Conservation (phyloP, 495 filamentous ascomycete genomes). For the Podospora didyma region DNA sequence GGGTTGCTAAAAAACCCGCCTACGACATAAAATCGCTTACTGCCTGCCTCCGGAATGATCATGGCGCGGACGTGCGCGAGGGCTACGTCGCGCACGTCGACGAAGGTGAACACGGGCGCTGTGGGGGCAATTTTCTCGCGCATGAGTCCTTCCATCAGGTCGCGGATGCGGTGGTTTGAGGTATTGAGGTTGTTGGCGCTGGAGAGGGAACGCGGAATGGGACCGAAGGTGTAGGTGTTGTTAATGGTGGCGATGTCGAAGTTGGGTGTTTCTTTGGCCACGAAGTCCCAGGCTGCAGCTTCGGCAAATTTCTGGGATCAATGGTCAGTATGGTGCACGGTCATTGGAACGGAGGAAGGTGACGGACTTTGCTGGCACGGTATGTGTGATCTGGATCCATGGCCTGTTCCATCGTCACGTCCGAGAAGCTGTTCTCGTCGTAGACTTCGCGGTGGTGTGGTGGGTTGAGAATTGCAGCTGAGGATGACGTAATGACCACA, state of each 20-base stretch:
- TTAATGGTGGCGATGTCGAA: slow-evolving; percentile 44
- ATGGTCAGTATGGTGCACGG: neutral
- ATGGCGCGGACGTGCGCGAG: slow-evolving; percentile 38
- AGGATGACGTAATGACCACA: slow-evolving; percentile 44
- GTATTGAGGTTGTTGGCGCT: slow-evolving; percentile 34
- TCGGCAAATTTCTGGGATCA: slow-evolving; percentile 35
- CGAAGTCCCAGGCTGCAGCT: slow-evolving; percentile 41
- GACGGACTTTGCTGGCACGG: slow-evolving; percentile 35
- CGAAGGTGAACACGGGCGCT: slow-evolving; percentile 42
- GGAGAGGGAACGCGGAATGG: slow-evolving; percentile 31
- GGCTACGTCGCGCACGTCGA: slow-evolving; percentile 50
- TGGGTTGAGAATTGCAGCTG: slow-evolving; percentile 36
- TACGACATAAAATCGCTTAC: slow-evolving; percentile 43
- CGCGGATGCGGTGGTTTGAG: slow-evolving; percentile 43
- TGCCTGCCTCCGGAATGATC: slow-evolving; percentile 33
- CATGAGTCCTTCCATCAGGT: slow-evolving; percentile 34
- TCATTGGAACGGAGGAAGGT: neutral
- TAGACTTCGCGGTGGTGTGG: slow-evolving; percentile 34
- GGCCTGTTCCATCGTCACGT: slow-evolving; percentile 34
- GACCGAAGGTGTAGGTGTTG: slow-evolving; percentile 43
- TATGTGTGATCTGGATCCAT: slow-evolving; percentile 31
- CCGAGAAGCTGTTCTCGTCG: slow-evolving; percentile 37
- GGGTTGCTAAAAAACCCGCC: slow-evolving; percentile 40
- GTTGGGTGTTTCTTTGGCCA: slow-evolving; percentile 22
- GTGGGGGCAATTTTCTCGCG: slow-evolving; percentile 26